Evolutionary conservation across 805 yeast species (phyloP).

Genomic region (Ogataea methanolica): DNA sequence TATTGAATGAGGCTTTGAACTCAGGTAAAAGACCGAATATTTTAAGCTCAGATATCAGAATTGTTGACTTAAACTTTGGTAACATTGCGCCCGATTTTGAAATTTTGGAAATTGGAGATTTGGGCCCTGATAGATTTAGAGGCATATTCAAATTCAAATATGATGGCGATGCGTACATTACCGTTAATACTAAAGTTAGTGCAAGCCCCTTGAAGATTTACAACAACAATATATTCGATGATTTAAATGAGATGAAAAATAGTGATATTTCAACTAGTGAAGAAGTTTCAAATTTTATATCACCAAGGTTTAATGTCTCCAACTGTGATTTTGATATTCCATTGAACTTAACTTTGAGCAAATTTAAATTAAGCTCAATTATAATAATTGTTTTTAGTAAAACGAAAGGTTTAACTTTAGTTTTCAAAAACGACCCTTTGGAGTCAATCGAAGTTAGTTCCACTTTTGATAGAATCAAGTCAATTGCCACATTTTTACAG

Average conservation of each 20-base stretch:
- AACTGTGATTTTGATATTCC: conserved; percentile 73
- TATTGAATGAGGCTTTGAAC: conserved; percentile 68
- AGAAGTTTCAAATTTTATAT: conserved; percentile 43
- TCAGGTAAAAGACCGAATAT: conserved; percentile 69
- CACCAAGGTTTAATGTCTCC: conserved; percentile 64
- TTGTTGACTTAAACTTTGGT: conserved; percentile 70
- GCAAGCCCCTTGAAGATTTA: conserved; percentile 80
- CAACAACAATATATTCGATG: conserved; percentile 28
- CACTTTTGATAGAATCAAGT: conserved; percentile 81
- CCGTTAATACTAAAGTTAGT: conserved; percentile 73
- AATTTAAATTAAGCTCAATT: conserved; percentile 71
- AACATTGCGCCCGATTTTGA: conserved; percentile 70
- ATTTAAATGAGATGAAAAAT: conserved; percentile 29
- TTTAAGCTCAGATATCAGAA: conserved; percentile 62
- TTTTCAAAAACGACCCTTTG: conserved; percentile 84
- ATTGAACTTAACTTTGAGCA: conserved; percentile 66
- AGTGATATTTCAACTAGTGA: conserved; percentile 23
- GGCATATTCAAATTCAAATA: conserved; percentile 79
- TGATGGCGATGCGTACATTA: conserved; percentile 69
- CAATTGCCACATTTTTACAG: conserved; percentile 78
- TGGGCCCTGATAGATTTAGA: conserved; percentile 69
- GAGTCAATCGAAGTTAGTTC: conserved; percentile 79
- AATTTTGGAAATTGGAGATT: conserved; percentile 77
- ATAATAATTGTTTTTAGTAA: conserved; percentile 80
- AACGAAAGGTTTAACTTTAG: conserved; percentile 78